Percentiles rank a stretch among this genome's conserved stretches.
Evolutionary conservation across 371 early-diverging fungal genomes (phyloP).

Genomic region (Syncephalastrum contaminatum): DNA sequence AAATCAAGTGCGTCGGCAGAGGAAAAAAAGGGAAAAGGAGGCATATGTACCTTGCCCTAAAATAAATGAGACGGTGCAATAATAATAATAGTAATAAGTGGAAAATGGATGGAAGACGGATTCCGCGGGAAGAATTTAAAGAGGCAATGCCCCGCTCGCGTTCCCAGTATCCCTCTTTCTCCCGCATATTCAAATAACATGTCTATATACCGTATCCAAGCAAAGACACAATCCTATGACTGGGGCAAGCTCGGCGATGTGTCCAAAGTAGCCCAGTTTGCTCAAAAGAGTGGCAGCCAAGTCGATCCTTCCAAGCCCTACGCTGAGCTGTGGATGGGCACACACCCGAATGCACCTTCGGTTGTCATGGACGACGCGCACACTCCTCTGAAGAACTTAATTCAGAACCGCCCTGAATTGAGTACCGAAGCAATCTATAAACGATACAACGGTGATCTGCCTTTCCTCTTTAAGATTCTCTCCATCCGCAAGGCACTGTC

Average conservation of each 20-base stretch:
- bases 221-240: conserved; percentile 83
- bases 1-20: too few relatives aligned
- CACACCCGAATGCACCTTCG: conserved; percentile 93
- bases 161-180: neutral
- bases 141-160: too few relatives aligned
- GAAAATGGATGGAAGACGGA: too few relatives aligned
- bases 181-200: conserved; percentile 4
- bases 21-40: too few relatives aligned
- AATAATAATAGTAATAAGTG: too few relatives aligned
- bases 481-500: conserved; percentile 94
- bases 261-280: conserved; percentile 86
- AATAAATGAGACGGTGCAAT: too few relatives aligned
- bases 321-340: conserved; percentile 99
- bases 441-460: conserved; percentile 78
- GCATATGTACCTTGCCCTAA: too few relatives aligned
- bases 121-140: too few relatives aligned
- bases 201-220: conserved; percentile 55
- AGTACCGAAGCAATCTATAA: conserved; percentile 52
- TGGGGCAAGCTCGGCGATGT: conserved; percentile 92
- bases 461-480: conserved; percentile 96
- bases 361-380: conserved; percentile 35
- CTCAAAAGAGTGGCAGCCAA: conserved; percentile 52
- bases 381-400: conserved; percentile 54
- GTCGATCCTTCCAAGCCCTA: conserved; percentile 74
- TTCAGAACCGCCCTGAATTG: conserved; percentile 45